Conservation (phyloP, 768 basidiomycete genomes). For the Rubroboletus pulcherrimus region DNA sequence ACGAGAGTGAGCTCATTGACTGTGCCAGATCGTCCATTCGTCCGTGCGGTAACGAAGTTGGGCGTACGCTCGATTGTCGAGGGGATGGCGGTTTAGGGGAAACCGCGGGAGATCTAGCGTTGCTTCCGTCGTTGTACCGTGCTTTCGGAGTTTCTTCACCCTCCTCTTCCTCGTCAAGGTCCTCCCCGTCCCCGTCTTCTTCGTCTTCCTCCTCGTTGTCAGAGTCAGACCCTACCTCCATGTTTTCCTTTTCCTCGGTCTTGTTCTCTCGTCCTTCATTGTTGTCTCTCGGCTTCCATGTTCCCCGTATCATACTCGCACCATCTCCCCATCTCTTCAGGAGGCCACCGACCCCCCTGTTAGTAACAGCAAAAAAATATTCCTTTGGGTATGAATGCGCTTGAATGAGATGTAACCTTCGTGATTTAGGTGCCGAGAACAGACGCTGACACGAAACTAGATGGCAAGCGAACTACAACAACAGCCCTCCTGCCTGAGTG, state of each 20-base stretch:
- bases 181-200: conserved; percentile 15
- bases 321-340: conserved; percentile 81
- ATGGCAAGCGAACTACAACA: conserved; percentile 77
- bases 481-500: background rate
- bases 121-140: conserved; percentile 12
- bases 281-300: conserved; percentile 57
- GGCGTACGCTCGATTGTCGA: conserved; percentile 17
- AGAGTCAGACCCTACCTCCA: conserved; percentile 24
- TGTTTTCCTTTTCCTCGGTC: conserved; percentile 13
- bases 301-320: conserved; percentile 69
- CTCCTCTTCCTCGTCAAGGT: conserved; percentile 19
- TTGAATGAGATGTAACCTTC: conserved; percentile 78
- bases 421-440: conserved; percentile 70
- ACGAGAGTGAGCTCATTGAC: conserved; percentile 45
- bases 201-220: conserved; percentile 14
- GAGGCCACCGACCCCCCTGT: conserved; percentile 83
- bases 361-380: conserved; percentile 89
- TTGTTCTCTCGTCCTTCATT: conserved; percentile 11
- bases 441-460: conserved; percentile 52
- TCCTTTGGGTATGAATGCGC: conserved; percentile 82
- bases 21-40: conserved; percentile 47
- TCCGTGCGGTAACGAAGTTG: conserved; percentile 16
- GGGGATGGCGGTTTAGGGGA: conserved; percentile 19
- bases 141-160: conserved; percentile 29
- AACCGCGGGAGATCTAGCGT: conserved; percentile 18